Conservation (phyloP, 2,329 filamentous ascomycete genomes). For the Verticillium tricorpus region DNA sequence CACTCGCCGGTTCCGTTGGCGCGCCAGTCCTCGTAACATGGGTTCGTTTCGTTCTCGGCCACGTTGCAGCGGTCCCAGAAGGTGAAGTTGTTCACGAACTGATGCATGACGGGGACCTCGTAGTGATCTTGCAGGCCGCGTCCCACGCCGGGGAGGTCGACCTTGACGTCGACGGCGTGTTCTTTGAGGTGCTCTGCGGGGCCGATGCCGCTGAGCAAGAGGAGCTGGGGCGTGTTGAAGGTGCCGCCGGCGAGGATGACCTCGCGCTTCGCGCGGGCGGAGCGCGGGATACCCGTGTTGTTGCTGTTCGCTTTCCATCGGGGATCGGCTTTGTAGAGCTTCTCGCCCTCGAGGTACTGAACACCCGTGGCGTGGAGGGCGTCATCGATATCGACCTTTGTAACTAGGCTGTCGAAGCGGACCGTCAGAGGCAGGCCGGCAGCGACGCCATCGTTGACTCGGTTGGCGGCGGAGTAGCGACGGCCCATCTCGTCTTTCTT, state of each 20-base stretch:
- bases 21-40: constrained; percentile 10
- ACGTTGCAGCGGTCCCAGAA: too few relatives aligned
- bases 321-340: constrained; percentile 15
- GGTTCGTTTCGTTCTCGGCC: constrained; percentile 3
- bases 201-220: constrained; percentile 32
- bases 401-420: constrained; percentile 29
- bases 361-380: not conserved
- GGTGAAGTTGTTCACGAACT: constrained; percentile 1
- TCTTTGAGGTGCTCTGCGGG: constrained; percentile 21
- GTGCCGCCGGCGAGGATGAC: constrained; percentile 31
- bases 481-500: constrained; percentile 4
- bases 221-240: constrained; percentile 30
- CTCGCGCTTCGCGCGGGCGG: constrained; percentile 20
- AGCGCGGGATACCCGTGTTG: not conserved
- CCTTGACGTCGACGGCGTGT: constrained; percentile 42
- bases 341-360: not conserved
- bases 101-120: too few relatives aligned
- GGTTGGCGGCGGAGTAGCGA: not conserved
- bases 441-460: constrained; percentile 22
- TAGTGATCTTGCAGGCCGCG: constrained; percentile 2
- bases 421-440: constrained; percentile 38
- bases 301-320: constrained; percentile 3
- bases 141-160: constrained; percentile 51
- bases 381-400: constrained; percentile 19
- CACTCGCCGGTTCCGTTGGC: constrained; percentile 2